Base-by-base conservation (phyloP, 1,139 yeast species). In the Meyerozyma elateridarum region DNA sequence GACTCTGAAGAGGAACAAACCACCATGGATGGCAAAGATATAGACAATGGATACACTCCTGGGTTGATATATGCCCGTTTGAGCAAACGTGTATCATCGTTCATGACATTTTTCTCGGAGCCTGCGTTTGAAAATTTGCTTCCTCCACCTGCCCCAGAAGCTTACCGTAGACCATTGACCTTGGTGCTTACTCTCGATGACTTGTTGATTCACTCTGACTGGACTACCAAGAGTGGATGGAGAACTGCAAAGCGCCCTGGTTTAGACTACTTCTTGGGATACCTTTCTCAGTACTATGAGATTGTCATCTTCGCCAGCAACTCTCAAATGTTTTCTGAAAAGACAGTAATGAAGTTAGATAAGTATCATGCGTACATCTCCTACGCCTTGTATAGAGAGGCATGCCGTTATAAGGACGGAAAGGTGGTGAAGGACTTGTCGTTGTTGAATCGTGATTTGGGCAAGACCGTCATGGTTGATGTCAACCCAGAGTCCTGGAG, bases 231-330 rank as follows among this genome's bases (percentile, higher is more conserved):
- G 58, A 73, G 80, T 54, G 98, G 98, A 34, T 91, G 99, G 99
- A 80, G 95, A 65, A 91, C 97, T 14, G 97, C 95, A 28, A 93
- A 93, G 70, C 85, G 99, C 66, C 98, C 98, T 27, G 99, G 98
- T 38, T 79, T 87, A 41, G 98, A 93, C 61, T 93, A 93, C 69
- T 91, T 91, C 65, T 68, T 91, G 56, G 95, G 95, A 22, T 91
- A 91, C 61, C 70, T 91, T 49, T 85, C 96, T 5, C 96, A 87
- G 61, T 89, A 88, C 65, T 91, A 91, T 61, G 99, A 91, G 63
- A 82, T 91, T 53, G 97, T 93, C 36, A 65, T 93, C 33, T 91
- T 91, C 56, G 77, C 93, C 21, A 78, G 88, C 39, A 85, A 85
- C 57, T 83, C 84, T 51, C 84, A 81, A 75, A 82, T 84, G 66